Conservation (phyloP, 106 monocot genomes). For the Dendrobium nobile region DNA sequence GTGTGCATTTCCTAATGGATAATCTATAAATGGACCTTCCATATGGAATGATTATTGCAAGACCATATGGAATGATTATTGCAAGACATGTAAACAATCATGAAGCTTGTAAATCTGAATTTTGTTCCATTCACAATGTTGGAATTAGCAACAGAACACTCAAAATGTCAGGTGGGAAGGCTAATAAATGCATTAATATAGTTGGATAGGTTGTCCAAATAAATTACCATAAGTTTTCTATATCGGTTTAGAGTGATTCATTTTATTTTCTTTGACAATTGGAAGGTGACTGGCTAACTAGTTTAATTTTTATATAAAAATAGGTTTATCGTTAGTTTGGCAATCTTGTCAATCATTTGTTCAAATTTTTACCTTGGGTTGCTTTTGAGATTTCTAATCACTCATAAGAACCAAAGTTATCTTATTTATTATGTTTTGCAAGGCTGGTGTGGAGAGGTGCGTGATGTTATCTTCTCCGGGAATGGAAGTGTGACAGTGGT, state of each 20-base stretch:
- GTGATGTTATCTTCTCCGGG: conserved; percentile 65
- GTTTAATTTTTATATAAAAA: neutral
- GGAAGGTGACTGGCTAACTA: neutral
- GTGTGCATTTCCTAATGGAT: neutral
- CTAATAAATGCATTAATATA: neutral
- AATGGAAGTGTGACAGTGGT: conserved; percentile 73
- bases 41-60: neutral
- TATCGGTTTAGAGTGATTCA: neutral
- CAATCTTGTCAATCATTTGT: neutral
- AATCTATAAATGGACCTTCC: neutral
- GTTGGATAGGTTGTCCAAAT: neutral
- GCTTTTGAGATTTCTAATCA: neutral
- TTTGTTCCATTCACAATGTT: neutral
- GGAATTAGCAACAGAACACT: neutral
- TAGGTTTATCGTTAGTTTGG: neutral
- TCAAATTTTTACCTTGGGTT: neutral
- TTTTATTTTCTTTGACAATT: neutral
- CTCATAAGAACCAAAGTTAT: neutral
- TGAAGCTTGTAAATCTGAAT: neutral
- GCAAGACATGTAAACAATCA: neutral
- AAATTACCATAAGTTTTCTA: neutral
- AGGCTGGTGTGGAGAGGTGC: conserved; percentile 96
- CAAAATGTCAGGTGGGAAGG: neutral
- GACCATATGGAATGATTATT: neutral
- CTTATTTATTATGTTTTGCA: conserved; percentile 4